Conservation (phyloP, 2,329 filamentous ascomycete genomes). For the Colletotrichum sublineola region DNA sequence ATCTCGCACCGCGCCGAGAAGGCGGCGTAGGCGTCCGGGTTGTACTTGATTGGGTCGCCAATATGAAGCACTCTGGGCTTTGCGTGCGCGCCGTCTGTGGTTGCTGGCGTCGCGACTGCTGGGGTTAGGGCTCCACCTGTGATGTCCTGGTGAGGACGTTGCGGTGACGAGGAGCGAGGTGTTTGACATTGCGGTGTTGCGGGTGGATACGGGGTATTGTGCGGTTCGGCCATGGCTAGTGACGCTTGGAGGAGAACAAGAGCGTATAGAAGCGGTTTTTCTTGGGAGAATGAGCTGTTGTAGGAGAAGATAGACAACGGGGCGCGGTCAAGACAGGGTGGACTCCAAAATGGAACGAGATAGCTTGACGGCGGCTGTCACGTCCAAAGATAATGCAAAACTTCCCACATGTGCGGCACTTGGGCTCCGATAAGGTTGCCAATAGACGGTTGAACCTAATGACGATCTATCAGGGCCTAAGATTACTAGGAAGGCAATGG, state of each 20-base stretch:
- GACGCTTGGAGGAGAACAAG: neutral
- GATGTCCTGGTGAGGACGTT: conserved; percentile 43
- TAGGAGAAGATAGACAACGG: neutral
- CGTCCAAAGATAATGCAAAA: conserved; percentile 10
- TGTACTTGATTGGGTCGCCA: conserved; percentile 73
- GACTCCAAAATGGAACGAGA: neutral
- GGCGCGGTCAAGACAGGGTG: neutral
- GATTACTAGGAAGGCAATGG: neutral
- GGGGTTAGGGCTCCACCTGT: conserved; percentile 44
- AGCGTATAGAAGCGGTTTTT: too few relatives aligned
- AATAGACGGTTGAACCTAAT: neutral
- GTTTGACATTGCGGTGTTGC: conserved; percentile 50
- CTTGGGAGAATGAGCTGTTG: neutral
- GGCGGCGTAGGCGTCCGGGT: conserved; percentile 59
- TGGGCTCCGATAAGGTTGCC: conserved; percentile 21
- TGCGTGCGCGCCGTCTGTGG: conserved; percentile 38
- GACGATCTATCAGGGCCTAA: neutral
- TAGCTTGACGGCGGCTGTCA: neutral
- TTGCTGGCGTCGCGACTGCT: conserved; percentile 44
- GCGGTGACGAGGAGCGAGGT: conserved; percentile 59
- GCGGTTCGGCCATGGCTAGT: conserved; percentile 60
- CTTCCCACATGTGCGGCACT: neutral
- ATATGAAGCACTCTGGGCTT: conserved; percentile 77
- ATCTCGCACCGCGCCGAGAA: conserved; percentile 62
- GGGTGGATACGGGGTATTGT: conserved; percentile 61